Conservation (phyloP, 2,329 filamentous ascomycete genomes). For the Trichothecium roseum region DNA sequence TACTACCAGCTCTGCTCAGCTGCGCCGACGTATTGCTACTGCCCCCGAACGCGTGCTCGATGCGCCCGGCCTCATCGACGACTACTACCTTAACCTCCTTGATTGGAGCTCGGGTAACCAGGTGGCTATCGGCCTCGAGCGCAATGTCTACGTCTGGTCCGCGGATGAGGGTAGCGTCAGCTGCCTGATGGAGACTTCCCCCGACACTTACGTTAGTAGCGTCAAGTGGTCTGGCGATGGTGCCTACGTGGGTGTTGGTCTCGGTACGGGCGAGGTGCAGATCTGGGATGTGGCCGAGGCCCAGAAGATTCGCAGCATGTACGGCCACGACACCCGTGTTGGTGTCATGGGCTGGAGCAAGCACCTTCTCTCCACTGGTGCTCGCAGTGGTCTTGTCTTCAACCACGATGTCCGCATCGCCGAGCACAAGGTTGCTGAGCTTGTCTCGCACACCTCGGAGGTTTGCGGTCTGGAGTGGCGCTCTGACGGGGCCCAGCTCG, state of each 20-base stretch:
- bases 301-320: slow-evolving; percentile 96
- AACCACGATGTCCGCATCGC: slow-evolving; percentile 98
- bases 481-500: slow-evolving; percentile 89
- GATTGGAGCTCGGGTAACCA: slow-evolving; percentile 99
- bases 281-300: slow-evolving; percentile 98
- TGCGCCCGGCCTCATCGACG: slow-evolving; percentile 89
- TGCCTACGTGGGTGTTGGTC: slow-evolving; percentile 89
- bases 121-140: slow-evolving; percentile 93
- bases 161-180: slow-evolving; percentile 85
- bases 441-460: slow-evolving; percentile 93
- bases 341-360: slow-evolving; percentile 99
- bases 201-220: slow-evolving; percentile 93
- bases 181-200: slow-evolving; percentile 75
- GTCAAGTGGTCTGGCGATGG: slow-evolving; percentile 99
- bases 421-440: slow-evolving; percentile 95
- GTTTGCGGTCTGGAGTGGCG: slow-evolving; percentile 98
- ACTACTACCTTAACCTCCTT: slow-evolving; percentile 97
- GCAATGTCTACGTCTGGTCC: slow-evolving; percentile 97
- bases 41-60: slow-evolving; percentile 94
- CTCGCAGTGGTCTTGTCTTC: slow-evolving; percentile 88
- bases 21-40: slow-evolving; percentile 83
- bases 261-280: slow-evolving; percentile 92
- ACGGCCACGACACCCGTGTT: slow-evolving; percentile 91
- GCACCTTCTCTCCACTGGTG: slow-evolving; percentile 90
- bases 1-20: slow-evolving; percentile 66